Base-by-base conservation (phyloP, 2,329 filamentous ascomycete species). In the Trichoderma sp. region DNA sequence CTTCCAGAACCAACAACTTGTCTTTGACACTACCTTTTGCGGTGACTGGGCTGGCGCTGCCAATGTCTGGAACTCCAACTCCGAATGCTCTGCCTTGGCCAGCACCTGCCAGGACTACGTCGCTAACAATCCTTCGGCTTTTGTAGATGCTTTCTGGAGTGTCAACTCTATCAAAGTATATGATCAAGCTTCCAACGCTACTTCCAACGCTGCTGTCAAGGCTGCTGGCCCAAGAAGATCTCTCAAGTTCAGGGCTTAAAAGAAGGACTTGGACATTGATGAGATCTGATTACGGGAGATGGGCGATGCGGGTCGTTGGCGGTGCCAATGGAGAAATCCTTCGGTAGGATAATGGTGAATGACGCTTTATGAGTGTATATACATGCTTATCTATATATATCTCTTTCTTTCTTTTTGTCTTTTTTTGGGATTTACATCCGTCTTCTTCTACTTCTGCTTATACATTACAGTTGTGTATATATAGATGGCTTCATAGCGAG, bases 11-110 rank as follows among this genome's bases (percentile, higher is more conserved):
- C 87, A 97, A 82, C 87, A 90, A 74, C 89, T 97, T 72, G 87
- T 95, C 72, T 90, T 96, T 79, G 89, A 95, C 80, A 96, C 90
- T 0, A 92, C 91, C 6, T 93, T 97, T 78, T 97, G 94, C 79
- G 94, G 94, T 24, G 88, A 91, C 76, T 97, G 94, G 94, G 94
- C 94, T 8, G 92, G 92, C 29, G 94, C 93, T 8, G 92, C 92
- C 29, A 69, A 72, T 4, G 88, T 89, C 40, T 97, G 91, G 90
- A 75, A 76, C 60, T 75, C 78, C 37, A 84, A 89, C 70, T 71
- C 79, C 5, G 84, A 86, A 55, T 94, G 92, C 78, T 80, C 84
- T 1, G 80, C 85, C 52, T 83, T 88, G 72, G 91, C 88, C 0
- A 71, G 80, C 49, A 89, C 88, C 0, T 97, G 94, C 82, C 77